Evolutionary conservation across 306 rosid genomes (phyloP), one percentile per base, ranked within the genome.

Genomic region (Dalbergia cochinchinensis): DNA sequence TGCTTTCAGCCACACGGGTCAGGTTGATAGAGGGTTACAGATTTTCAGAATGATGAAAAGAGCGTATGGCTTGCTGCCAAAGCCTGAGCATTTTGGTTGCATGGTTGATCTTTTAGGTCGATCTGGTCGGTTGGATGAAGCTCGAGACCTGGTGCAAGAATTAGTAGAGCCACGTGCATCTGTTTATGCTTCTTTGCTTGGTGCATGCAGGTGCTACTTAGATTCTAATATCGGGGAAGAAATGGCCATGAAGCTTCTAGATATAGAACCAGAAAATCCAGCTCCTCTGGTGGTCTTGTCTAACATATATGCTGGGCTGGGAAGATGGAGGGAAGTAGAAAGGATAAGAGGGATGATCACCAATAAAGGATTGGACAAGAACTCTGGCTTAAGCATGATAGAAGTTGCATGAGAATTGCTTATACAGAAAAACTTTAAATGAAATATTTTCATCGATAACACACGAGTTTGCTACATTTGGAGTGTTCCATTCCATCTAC

Each of bases 251-350:
- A 89, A 79, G 77, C 87, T 91, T 62, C 77, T 84, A 65, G 85
- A 92, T 54, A 78, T 89, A 65, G 89, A 92, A 54, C 97, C 91
- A 8, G 89, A 88, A 69, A 83, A 86, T 66, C 89, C 92, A 19
- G 76, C 87, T 80, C 94, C 92, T 16, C 82, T 89, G 12, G 87
- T 89, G 70, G 81, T 86, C 16, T 81, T 91, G 51, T 89, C 98
- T 16, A 91, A 88, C 81, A 88, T 91, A 71, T 89, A 89, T 86
- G 94, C 92, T 8, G 88, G 66, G 47, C 74, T 86, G 63, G 97
- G 92, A 68, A 91, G 88, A 80, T 92, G 97, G 97, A 64, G 41
- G 48, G 97, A 94, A 60, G 97, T 87, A 64, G 94, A 92, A 82
- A 92, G 85, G 72, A 71, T 89, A 63, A 89, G 97, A 87, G 79